Base-by-base conservation (phyloP, 768 basidiomycete species). In the Coprinopsis marcescibilis region DNA sequence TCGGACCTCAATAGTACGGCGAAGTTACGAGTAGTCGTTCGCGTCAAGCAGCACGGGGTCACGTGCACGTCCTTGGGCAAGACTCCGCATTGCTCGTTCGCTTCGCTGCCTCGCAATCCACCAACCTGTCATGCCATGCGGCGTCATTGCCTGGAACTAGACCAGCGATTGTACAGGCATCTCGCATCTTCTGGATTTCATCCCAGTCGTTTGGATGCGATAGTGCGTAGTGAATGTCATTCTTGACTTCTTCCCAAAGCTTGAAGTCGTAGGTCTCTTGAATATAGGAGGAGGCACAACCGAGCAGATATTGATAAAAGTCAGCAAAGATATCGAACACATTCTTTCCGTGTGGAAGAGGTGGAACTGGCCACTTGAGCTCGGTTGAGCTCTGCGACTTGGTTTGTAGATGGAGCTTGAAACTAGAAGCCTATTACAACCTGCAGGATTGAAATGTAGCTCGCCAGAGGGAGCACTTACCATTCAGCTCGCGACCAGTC, bases 401-500 rank as follows among this genome's bases (percentile, higher is more conserved):
- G 3, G 53, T 46, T 15, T 50, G 46, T 3, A 54, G 50, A 25
- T 54, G 53, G 10, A 54, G 50, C 35, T 67, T 67, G 52, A 67
- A 62, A 60, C 64, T 66, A 36, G 7, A 4, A 24, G 3, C 14
- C 11, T 20, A 12, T 14, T 0, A 30, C 6, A 52, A 48, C 43
- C 14, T 57, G 51, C 46, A 60, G 56, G 57, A 51, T 61, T 51
- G 55, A 55, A 49, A 23, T 14, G 13, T 17, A 20, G 30, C 26
- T 26, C 36, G 10, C 10, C 8, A 5, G n/a, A 23, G 19, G 11
- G 15, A 36, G 25, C 34, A n/a, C n/a, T n/a, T n/a, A 73, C 73
- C 72, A 73, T 55, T 75, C 72, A 7, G 70, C 67, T 50, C 66
- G 76, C 23, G 55, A 53, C 72, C 73, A 77, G 25, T 61, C 66